Conservation (phyloP, 768 basidiomycete species). For the Cubamyces lactineus region DNA sequence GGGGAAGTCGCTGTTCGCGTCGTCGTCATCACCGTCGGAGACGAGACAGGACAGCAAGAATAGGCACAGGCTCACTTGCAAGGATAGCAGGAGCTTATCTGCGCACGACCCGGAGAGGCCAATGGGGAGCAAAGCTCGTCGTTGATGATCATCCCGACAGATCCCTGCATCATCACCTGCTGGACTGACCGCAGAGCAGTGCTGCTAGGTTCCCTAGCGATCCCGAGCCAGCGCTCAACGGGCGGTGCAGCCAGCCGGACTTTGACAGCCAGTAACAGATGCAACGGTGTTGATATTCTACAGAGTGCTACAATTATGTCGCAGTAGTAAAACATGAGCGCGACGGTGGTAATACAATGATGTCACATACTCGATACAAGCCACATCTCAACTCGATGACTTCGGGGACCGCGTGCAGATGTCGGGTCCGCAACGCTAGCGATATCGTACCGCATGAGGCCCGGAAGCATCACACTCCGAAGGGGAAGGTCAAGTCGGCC, state of each 20-base stretch:
- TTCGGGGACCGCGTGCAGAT: too few relatives aligned
- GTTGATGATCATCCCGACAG: slow-evolving; percentile 18
- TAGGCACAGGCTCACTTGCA: slow-evolving; percentile 4
- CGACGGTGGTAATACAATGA: background rate
- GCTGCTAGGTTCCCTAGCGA: background rate
- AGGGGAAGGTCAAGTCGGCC: slow-evolving; percentile 30
- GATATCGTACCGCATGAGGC: too few relatives aligned
- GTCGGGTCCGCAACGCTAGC: too few relatives aligned
- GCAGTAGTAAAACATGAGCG: background rate
- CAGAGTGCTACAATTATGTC: background rate
- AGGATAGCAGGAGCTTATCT: slow-evolving; percentile 3
- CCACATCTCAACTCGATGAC: too few relatives aligned
- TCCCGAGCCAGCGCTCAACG: too few relatives aligned
- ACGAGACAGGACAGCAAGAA: slow-evolving; percentile 7
- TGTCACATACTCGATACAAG: background rate
- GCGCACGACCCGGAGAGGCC: slow-evolving; percentile 7
- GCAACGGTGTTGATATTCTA: too few relatives aligned
- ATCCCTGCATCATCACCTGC: slow-evolving; percentile 4
- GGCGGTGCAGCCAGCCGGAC: too few relatives aligned
- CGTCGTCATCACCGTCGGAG: slow-evolving; percentile 19
- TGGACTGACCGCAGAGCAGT: background rate
- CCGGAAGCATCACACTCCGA: slow-evolving; percentile 20
- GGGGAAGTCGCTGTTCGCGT: slow-evolving; percentile 7
- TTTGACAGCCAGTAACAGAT: too few relatives aligned
- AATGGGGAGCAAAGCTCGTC: background rate